phyloP scores from a whole-genome alignment of 495 filamentous ascomycete species.

The Penicillium daleae region DNA sequence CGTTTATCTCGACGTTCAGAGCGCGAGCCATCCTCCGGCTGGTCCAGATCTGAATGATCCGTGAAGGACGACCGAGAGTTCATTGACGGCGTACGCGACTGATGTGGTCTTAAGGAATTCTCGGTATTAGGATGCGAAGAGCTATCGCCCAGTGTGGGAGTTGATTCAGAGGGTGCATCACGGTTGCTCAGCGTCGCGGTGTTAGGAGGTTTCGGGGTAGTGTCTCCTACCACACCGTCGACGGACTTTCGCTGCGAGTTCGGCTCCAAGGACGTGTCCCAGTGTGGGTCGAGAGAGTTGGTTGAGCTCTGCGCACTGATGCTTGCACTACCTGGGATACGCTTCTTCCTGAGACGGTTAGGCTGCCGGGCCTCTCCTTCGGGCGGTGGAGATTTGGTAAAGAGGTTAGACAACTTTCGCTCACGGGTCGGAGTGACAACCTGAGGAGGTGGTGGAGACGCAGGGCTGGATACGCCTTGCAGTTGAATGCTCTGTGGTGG shows the following conservation, averaged over 20 bases:
- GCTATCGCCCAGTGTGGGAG: slow-evolving; percentile 24
- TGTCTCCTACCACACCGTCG: slow-evolving; percentile 35
- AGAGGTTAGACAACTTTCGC: slow-evolving; percentile 67
- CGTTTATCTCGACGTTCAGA: slow-evolving; percentile 66
- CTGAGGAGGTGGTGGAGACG: slow-evolving; percentile 42
- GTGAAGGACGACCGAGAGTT: slow-evolving; percentile 76
- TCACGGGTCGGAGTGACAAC: slow-evolving; percentile 70
- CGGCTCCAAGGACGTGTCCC: slow-evolving; percentile 22
- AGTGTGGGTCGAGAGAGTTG: slow-evolving; percentile 59
- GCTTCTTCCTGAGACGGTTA: slow-evolving; percentile 86
- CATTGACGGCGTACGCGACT: slow-evolving; percentile 69
- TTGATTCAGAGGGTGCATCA: slow-evolving; percentile 27
- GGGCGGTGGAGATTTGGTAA: slow-evolving; percentile 64
- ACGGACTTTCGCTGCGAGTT: slow-evolving; percentile 19
- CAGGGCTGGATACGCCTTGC: slow-evolving; percentile 16
- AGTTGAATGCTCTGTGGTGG: not conserved
- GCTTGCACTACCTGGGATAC: slow-evolving; percentile 70
- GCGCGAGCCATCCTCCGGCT: slow-evolving; percentile 61
- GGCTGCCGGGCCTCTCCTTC: slow-evolving; percentile 62
- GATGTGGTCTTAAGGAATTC: slow-evolving; percentile 61
- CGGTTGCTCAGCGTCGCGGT: slow-evolving; percentile 28
- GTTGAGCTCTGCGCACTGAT: slow-evolving; percentile 86
- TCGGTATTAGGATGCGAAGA: slow-evolving; percentile 40
- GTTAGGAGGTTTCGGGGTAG: slow-evolving; percentile 37
- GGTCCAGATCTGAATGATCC: slow-evolving; percentile 76